phyloP scores from a whole-genome alignment of 116 monocot genomes.

The Posidonia oceanica region DNA sequence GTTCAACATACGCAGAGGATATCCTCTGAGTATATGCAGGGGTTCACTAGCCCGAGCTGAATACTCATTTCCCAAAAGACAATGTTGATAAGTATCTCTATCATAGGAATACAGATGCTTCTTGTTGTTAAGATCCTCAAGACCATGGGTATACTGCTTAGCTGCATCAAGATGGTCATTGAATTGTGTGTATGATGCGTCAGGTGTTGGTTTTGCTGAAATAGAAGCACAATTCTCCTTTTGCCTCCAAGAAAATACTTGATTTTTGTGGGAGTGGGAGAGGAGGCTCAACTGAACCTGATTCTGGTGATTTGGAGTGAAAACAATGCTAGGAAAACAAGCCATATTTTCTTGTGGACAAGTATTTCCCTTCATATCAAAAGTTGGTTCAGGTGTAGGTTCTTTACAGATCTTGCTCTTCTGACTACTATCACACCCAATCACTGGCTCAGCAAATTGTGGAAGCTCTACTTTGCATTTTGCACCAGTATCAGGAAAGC shows the following conservation, averaged over 20 bases:
- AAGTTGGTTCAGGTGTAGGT: not conserved
- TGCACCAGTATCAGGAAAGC: not conserved
- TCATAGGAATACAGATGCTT: constrained; percentile 9
- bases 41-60: constrained; percentile 1
- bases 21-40: constrained; percentile 25
- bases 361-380: not conserved
- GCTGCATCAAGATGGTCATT: constrained; percentile 11
- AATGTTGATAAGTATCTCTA: constrained; percentile 15
- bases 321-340: not conserved
- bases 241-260: constrained; percentile 1
- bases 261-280: not conserved
- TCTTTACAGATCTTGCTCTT: not conserved
- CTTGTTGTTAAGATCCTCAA: constrained; percentile 27
- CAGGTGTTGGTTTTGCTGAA: not conserved
- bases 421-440: not conserved
- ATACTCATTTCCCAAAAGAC: constrained; percentile 15
- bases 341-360: not conserved
- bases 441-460: not conserved
- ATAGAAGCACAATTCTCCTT: not conserved
- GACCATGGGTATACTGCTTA: constrained; percentile 22
- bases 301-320: constrained; percentile 7
- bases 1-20: constrained; percentile 23
- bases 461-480: not conserved
- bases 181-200: not conserved
- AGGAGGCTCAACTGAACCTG: not conserved